Percentiles rank a stretch among this genome's conserved stretches.
These are phyloP conservation scores for Solanum paucissectum DNA, from an alignment of 257 asterid genomes.

Conservation along the genomic window DNA sequence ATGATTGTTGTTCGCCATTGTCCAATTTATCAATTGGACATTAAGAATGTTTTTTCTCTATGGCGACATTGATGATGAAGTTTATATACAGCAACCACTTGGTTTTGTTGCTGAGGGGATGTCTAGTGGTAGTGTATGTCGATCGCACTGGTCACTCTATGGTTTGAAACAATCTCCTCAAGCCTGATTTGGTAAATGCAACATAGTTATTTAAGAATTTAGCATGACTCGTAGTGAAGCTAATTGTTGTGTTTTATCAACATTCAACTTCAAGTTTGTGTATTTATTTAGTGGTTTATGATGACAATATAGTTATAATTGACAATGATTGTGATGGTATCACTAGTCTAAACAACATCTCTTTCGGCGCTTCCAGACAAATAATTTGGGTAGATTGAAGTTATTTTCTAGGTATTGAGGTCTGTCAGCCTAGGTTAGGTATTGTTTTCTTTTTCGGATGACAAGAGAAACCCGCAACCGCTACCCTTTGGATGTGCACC, in stretches of 20 bases:
- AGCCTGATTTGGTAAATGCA: neutral
- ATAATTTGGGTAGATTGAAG: neutral
- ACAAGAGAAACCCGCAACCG: neutral
- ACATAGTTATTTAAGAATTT: neutral
- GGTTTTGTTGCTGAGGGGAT: neutral
- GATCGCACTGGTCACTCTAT: neutral
- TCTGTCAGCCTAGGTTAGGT: neutral
- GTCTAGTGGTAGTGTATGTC: neutral
- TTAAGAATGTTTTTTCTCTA: neutral
- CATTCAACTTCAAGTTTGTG: neutral
- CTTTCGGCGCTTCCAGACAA: neutral
- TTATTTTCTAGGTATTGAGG: neutral
- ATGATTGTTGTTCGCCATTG: neutral
- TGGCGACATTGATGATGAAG: neutral
- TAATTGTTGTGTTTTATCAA: neutral
- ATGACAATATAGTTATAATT: neutral
- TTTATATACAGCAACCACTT: neutral
- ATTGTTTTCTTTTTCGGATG: neutral
- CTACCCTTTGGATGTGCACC: neutral
- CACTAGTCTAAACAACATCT: neutral
- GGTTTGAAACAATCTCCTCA: neutral
- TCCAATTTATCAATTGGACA: neutral
- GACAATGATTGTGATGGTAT: neutral
- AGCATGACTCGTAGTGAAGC: neutral
- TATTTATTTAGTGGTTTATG: neutral